Evolutionary conservation across 805 yeast genomes (phyloP).

Genomic region (Saturnispora besseyi): DNA sequence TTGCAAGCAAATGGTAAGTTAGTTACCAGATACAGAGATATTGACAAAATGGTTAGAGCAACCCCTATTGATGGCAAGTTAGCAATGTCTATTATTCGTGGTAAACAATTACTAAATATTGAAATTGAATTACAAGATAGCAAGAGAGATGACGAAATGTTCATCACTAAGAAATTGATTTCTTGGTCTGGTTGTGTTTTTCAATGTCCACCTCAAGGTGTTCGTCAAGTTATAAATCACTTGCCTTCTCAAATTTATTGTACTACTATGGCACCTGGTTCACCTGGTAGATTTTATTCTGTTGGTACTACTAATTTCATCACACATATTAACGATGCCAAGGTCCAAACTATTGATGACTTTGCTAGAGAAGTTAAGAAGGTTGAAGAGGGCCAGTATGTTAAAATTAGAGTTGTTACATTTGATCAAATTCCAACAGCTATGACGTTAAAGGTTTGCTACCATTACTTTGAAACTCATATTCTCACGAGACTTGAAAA

Average conservation of each 20-base stretch:
- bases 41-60: conserved; percentile 34
- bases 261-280: conserved; percentile 64
- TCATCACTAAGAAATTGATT: conserved; percentile 57
- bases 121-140: conserved; percentile 59
- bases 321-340: conserved; percentile 76
- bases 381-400: conserved; percentile 73
- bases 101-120: conserved; percentile 52
- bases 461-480: conserved; percentile 74
- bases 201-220: conserved; percentile 90
- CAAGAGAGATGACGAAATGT: conserved; percentile 24
- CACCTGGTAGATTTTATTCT: conserved; percentile 80
- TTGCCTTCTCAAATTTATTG: conserved; percentile 82
- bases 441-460: conserved; percentile 73
- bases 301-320: conserved; percentile 74
- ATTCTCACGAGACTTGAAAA: conserved; percentile 45
- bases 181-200: conserved; percentile 78
- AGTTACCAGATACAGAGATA: conserved; percentile 59
- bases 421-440: conserved; percentile 86
- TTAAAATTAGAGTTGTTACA: conserved; percentile 70
- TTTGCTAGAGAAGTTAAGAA: conserved; percentile 58
- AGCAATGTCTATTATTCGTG: conserved; percentile 60
- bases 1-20: conserved; percentile 58
- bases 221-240: conserved; percentile 68
- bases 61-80: conserved; percentile 24
- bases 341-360: conserved; percentile 60